Base-by-base conservation (phyloP, 2,329 filamentous ascomycete genomes). In the Leptographium wingfieldii region DNA sequence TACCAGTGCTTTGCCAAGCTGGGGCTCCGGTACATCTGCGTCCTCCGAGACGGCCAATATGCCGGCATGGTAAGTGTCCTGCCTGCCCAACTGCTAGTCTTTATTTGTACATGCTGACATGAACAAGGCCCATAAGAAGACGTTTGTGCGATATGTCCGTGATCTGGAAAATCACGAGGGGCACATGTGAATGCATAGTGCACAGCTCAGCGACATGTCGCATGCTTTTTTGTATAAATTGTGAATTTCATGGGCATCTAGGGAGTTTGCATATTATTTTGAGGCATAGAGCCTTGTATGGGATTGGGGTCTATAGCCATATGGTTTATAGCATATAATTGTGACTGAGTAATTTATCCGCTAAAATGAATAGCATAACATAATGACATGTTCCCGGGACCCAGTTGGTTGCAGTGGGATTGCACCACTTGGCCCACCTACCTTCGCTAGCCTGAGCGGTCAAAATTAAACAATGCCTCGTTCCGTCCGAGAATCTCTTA, bases 1-100 rank as follows among this genome's bases (percentile, higher is more conserved):
- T 96, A 96, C 68, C 94, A 99, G 70, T 92, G 91, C 68, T 99
- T 97, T 71, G 88, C 90, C 57, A 99, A 99, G 73, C 78, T 99
- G 10, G 94, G 94, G 1, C 73, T 99, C 65, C 80, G 94, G 63
- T 97, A 96, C 72, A 87, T 99, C 56, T 97, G 94, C 70, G 91
- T 96, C 5, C 76, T 94, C 31, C 82, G 82, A 59, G 85, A 96
- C 65, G 94, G 94, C 29, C 84, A 83, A 63, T 99, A 90, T 73
- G 88, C 88, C 2, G 94, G 94, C 63, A 82, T 99, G 78, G 90
- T 95, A 72, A 76, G 84, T 75, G 16, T 29, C 16, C 9, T 43
- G 16, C 11, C 1, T 33, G 12, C 16, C 46, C 31, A 14, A 6
- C 2, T 3, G 29, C 6, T 38, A n/a, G 33, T 9, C 22, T 22